phyloP scores from a whole-genome alignment of 805 yeast species.

The Candida silvicultrix region DNA sequence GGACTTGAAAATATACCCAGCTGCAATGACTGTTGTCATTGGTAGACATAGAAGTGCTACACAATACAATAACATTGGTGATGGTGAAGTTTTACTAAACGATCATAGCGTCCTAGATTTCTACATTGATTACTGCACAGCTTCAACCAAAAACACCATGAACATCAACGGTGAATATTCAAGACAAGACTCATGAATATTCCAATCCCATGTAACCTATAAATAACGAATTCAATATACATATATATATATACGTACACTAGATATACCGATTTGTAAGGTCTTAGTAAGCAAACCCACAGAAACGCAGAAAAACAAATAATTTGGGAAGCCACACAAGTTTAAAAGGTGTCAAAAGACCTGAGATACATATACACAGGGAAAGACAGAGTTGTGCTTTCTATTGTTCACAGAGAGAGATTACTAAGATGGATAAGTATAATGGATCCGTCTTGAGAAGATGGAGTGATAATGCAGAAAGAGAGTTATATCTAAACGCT shows the following conservation, averaged over 20 bases:
- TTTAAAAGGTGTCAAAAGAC: too few species aligned
- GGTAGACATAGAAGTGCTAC: conserved; percentile 14
- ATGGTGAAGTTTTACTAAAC: conserved; percentile 23
- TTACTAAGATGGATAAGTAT: not conserved
- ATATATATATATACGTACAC: too few species aligned
- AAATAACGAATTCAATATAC: too few species aligned
- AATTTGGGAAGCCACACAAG: too few species aligned
- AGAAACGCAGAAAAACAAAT: too few species aligned
- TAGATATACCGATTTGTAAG: too few species aligned
- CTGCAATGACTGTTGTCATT: conserved; percentile 22
- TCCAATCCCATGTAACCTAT: too few species aligned
- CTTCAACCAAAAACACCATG: conserved; percentile 6
- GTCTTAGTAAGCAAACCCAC: too few species aligned
- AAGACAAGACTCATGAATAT: too few species aligned
- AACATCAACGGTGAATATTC: conserved; percentile 4
- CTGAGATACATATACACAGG: too few species aligned
- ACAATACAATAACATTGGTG: conserved; percentile 20
- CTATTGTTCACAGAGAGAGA: too few species aligned
- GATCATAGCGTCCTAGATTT: conserved; percentile 20
- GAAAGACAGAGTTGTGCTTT: too few species aligned
- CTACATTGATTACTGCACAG: conserved; percentile 25
- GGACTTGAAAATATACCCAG: conserved; percentile 14
- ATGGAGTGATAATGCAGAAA: conserved; percentile 1
- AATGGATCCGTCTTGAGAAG: not conserved
- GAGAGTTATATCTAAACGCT: not conserved